Evolutionary conservation across 345 rosid genomes (phyloP), one percentile per base, ranked within the genome.

Genomic region (Aquilaria sinensis): DNA sequence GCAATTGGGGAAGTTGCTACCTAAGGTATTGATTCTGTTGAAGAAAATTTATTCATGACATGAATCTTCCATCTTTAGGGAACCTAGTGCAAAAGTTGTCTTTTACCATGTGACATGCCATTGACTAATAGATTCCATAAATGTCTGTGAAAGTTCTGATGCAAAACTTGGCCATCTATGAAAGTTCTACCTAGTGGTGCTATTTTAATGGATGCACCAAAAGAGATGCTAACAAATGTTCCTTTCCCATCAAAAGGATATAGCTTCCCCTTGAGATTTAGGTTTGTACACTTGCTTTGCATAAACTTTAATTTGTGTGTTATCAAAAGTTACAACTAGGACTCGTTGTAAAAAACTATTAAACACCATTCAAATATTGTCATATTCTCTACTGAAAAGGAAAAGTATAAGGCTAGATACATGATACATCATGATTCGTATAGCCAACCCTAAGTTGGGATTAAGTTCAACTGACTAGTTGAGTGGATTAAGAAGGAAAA

Each of bases 211-310:
- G 81, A 80, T 72, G 86, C 93, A 54, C 96, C 98, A 30, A 76
- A 71, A 72, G 91, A 81, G 82, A 80, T 78, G 64, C 77, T 87
- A 34, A 81, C 95, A 62, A 92, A 92, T 75, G 82, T 76, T 68
- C 91, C 94, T 51, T 76, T 77, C 79, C 96, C 93, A 15, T 57
- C 75, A 9, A 80, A 80, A 69, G 96, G 98, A 70, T 92, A 78
- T 70, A 76, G 66, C 66, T 92, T 92, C 77, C 34, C 79, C 41
- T 85, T 92, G 73, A 87, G 79, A 71, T 78, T 87, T 81, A 82
- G 93, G 98, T 92, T 31, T 67, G 82, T 65, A 53, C 52, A 53
- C 41, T 46, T 53, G 3, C 58, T 34, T 31, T 3, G 53, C 32
- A 14, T 53, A 37, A 37, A 8, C 43, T 37, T 37, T 8, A 37